Base-by-base conservation (phyloP, 2,329 filamentous ascomycete species). In the Cytospora chrysosperma region DNA sequence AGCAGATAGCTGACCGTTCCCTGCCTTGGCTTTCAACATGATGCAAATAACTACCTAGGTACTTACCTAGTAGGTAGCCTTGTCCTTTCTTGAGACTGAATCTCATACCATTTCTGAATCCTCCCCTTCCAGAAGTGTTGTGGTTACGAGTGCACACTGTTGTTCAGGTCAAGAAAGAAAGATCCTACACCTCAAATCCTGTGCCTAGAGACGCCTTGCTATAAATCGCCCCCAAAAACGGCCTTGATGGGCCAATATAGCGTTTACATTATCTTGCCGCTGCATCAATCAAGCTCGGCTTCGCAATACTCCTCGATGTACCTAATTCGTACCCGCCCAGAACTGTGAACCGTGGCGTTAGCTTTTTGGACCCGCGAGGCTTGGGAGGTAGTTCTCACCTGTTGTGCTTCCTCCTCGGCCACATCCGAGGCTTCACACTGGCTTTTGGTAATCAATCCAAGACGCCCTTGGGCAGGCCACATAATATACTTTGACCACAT, bases 401-500 rank as follows among this genome's bases (percentile, higher is more conserved):
- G 81, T 59, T 81, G 84, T n/a, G 90, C 92, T 70, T 93, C 89
- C 52, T 91, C 86, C 58, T 86, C 82, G 0, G 83, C 85, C 5
- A 93, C 85, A 32, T 85, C 79, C 1, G 90, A 93, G 21, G 81
- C 78, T 51, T 90, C 86, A 2, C 83, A 85, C 70, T 86, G 79
- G 55, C 77, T 81, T 59, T 81, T 79, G 67, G 90, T 87, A 69
- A 98, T 88, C 72, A 97, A 78, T 0, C 93, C 91, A 62, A 97
- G 77, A 17, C 15, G 55, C 68, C 81, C 85, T 24, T 30, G 19
- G 50, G 7, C 28, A 50, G 82, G 85, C 64, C 80, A 84, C 69
- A 88, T 82, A 27, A 97, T 77, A 47, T 47, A 43, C 68, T 84
- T 80, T 78, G 86, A 90, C 93, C 93, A 97, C 77, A 97, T 87